Percentiles rank a stretch among this genome's conserved stretches.
Evolutionary conservation across 768 basidiomycete genomes (phyloP).

Genomic region (Lactifluus pinguis): DNA sequence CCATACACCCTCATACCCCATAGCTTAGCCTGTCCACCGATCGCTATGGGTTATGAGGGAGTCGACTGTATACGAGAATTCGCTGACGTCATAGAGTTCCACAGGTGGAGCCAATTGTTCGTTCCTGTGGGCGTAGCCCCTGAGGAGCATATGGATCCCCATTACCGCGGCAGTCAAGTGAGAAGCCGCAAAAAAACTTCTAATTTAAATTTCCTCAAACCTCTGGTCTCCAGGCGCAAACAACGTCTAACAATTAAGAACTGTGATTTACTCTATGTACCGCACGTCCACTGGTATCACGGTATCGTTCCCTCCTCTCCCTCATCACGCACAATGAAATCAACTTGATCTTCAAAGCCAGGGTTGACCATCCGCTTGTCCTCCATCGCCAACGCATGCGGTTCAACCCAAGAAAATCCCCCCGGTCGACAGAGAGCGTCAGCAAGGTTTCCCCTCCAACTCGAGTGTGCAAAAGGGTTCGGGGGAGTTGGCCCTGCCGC

Average conservation of each 20-base stretch:
- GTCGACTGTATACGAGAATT: not conserved
- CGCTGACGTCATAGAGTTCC: slow-evolving; percentile 8
- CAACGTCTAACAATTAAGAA: not conserved
- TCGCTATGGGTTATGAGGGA: no score
- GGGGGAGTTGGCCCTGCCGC: slow-evolving; percentile 55
- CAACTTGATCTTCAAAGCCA: slow-evolving; percentile 31
- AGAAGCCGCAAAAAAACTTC: not conserved
- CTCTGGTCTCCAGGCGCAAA: not conserved
- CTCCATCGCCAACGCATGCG: slow-evolving; percentile 48
- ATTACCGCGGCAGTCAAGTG: slow-evolving; percentile 5
- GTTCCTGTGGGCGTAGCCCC: not conserved
- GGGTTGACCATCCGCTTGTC: slow-evolving; percentile 75
- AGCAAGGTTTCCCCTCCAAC: slow-evolving; percentile 62
- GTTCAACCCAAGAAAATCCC: slow-evolving; percentile 74
- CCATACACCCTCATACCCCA: no score
- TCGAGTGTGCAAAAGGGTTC: slow-evolving; percentile 83
- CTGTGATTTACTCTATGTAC: not conserved
- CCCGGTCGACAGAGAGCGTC: slow-evolving; percentile 74
- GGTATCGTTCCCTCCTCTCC: slow-evolving; percentile 10
- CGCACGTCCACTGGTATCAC: not conserved
- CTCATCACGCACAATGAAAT: slow-evolving; percentile 3
- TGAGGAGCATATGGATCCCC: not conserved
- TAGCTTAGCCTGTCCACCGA: no score
- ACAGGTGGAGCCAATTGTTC: not conserved
- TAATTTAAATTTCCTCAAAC: not conserved